Base-by-base conservation (phyloP, 106 monocot genomes). In the Platanthera guangdongensis region DNA sequence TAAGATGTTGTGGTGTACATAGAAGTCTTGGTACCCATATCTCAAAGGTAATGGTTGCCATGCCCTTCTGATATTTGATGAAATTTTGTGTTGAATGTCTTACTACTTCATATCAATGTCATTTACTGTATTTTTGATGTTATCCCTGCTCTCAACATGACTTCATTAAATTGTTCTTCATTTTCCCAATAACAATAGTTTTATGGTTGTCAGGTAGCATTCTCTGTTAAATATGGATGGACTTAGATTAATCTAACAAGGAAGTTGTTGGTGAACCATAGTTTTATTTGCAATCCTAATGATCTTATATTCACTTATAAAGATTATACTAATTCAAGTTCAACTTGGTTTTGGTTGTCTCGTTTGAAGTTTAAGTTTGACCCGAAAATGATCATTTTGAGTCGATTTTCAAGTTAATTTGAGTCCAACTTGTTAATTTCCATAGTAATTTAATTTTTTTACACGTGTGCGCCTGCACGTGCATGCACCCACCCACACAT, bases 1-100 rank as follows among this genome's bases (percentile, higher is more conserved):
- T 82, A 52, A 77, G 73, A 71, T 82, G 82, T 73, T 57, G 77
- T 64, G 82, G 68, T 46, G 77, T 77, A 51, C 82, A 82, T 52
- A 82, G 82, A 50, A 77, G 73, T 47, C 73, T 82, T 53, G 77
- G 77, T 46, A 50, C 77, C 60, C 69, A 82, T 10, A 77, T 82
- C 39, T 82, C 82, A 63, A 82, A 82, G 50, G 47, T 76, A 48
- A 14, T 63, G 28, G 48, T 47, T 64, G 2, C 7, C 6, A 68
- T 62, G 16, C 47, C 49, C 50, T 62, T 62, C 5, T 62, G 11
- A 7, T 2, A 7, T 51, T 16, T 39, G 65, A 51, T 68, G 9
- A 25, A 18, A 28, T 74, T 52, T 30, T 4, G 4, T 30, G 5
- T 52, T 12, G 15, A 8, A 68, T 25, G 39, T 77, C 67, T 15